A percentile compares a stretch with the other conserved stretches of the same genome.
phyloP scores from a whole-genome alignment of 2,329 filamentous ascomycete species.

The Alternaria sp. region DNA sequence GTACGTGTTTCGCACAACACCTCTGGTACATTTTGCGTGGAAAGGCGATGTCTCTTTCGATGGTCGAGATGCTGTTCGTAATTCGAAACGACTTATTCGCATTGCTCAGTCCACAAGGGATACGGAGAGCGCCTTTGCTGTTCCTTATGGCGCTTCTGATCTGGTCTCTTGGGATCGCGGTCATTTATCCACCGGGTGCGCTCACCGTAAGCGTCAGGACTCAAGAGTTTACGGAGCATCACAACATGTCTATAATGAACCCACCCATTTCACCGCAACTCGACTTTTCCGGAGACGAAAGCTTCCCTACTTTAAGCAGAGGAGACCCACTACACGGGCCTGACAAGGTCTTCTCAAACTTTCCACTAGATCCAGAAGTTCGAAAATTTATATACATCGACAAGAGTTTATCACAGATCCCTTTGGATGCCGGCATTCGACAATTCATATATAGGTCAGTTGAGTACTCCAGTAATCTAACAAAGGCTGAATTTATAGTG shows the following conservation, averaged over 20 bases:
- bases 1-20: not conserved
- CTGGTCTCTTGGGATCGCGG: not conserved
- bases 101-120: not conserved
- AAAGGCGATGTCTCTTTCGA: not conserved
- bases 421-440: too few species aligned
- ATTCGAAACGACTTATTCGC: not conserved
- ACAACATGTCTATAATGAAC: not conserved
- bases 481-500: not conserved
- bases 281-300: not conserved
- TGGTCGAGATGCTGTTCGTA: not conserved
- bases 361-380: too few species aligned
- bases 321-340: too few species aligned
- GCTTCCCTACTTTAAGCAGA: not conserved
- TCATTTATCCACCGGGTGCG: not conserved
- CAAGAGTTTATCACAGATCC: too few species aligned
- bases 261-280: not conserved
- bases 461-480: too few species aligned
- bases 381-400: too few species aligned
- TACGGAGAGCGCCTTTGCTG: not conserved
- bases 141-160: not conserved
- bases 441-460: not conserved
- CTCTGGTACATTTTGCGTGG: not conserved
- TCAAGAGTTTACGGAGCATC: not conserved
- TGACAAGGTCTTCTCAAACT: too few species aligned
- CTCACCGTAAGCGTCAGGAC: not conserved